phyloP scores from a whole-genome alignment of 176 grass and related monocot genomes.

The Raddia guianensis region DNA sequence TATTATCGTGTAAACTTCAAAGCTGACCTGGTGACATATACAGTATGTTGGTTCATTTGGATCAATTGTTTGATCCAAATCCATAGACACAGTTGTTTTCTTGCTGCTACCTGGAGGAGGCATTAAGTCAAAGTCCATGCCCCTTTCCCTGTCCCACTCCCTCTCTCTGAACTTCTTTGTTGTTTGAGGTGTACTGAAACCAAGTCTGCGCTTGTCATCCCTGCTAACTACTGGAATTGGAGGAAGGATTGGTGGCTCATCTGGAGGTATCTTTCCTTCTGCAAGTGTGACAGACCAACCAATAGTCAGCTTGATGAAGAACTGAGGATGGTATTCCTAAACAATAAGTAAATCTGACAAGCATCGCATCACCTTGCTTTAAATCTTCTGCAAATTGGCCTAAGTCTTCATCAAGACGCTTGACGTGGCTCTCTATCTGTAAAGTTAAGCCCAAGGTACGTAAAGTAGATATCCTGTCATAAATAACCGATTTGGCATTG shows the following conservation, averaged over 20 bases:
- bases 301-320: slow-evolving; percentile 27
- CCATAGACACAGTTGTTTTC: slow-evolving; percentile 65
- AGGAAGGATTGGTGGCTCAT: slow-evolving; percentile 80
- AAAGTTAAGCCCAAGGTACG: slow-evolving; percentile 28
- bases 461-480: slow-evolving; percentile 17
- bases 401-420: slow-evolving; percentile 92
- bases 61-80: slow-evolving; percentile 81
- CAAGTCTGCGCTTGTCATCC: slow-evolving; percentile 74
- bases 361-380: slow-evolving; percentile 71
- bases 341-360: slow-evolving; percentile 18
- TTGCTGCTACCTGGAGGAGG: slow-evolving; percentile 94
- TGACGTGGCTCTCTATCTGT: slow-evolving; percentile 98
- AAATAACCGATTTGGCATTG: too few species aligned
- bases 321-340: slow-evolving; percentile 1
- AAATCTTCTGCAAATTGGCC: slow-evolving; percentile 91
- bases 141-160: slow-evolving; percentile 85
- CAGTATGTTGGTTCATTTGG: slow-evolving; percentile 98
- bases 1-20: slow-evolving; percentile 27
- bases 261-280: slow-evolving; percentile 92
- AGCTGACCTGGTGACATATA: slow-evolving; percentile 92
- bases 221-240: slow-evolving; percentile 55
- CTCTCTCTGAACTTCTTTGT: slow-evolving; percentile 81
- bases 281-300: slow-evolving; percentile 35
- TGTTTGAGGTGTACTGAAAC: slow-evolving; percentile 76
- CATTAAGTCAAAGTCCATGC: slow-evolving; percentile 94